Percentiles rank a stretch among this genome's conserved stretches.
These are phyloP conservation scores for Hamigera avellanea DNA, from an alignment of 495 filamentous ascomycete genomes.

Conservation along the genomic window DNA sequence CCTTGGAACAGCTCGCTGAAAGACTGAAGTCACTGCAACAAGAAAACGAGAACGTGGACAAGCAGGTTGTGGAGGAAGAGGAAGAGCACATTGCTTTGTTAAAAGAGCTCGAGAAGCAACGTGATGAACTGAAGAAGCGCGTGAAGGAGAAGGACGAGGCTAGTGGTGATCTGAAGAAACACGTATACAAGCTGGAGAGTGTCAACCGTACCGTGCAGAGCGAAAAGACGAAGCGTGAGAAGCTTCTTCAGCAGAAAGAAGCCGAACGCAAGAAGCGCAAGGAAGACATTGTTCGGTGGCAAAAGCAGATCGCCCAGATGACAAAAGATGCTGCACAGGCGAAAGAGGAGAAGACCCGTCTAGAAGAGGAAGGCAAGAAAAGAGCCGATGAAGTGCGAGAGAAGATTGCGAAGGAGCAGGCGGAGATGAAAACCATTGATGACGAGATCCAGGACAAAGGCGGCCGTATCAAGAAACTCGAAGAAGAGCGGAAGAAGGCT, in stretches of 20 bases:
- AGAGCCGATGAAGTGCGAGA: conserved; percentile 38
- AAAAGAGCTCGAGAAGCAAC: conserved; percentile 45
- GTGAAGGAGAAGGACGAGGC: conserved; percentile 79
- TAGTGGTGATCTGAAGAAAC: conserved; percentile 67
- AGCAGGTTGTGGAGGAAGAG: conserved; percentile 47
- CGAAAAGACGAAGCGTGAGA: conserved; percentile 66
- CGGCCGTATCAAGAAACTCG: conserved; percentile 48
- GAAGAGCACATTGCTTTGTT: conserved; percentile 62
- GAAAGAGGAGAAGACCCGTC: conserved; percentile 31
- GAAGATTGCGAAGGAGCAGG: conserved; percentile 40
- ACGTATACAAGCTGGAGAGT: conserved; percentile 70
- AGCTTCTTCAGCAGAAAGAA: conserved; percentile 48
- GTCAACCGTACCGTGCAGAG: conserved; percentile 76
- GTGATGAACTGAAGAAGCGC: conserved; percentile 61
- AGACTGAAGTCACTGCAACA: conserved; percentile 58
- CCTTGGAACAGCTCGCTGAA: conserved; percentile 51
- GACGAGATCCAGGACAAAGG: conserved; percentile 52
- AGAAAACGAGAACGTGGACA: conserved; percentile 66
- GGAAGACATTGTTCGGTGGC: conserved; percentile 48
- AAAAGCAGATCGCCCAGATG: conserved; percentile 40
- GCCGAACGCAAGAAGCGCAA: conserved; percentile 49
- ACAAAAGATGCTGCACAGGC: conserved; percentile 33
- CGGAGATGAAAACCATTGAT: conserved; percentile 44
- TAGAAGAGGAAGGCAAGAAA: conserved; percentile 31
- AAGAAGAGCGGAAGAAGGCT: conserved; percentile 41